A percentile compares a stretch with the other conserved stretches of the same genome.
Evolutionary conservation across 208 protist genomes (phyloP).

Genomic region (Phytomonas sp.): DNA sequence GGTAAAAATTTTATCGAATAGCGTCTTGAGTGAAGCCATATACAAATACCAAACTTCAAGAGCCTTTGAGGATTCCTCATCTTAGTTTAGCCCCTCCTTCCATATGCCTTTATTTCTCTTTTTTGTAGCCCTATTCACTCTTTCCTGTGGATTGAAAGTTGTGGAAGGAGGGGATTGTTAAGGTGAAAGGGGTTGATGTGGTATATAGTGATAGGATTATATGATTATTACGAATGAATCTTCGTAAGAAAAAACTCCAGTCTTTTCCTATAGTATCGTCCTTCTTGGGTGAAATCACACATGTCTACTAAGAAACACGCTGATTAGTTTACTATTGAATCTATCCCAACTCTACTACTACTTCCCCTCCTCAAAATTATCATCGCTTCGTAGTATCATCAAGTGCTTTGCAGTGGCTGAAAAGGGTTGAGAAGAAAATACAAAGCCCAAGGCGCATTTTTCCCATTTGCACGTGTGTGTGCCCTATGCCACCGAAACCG

Average conservation of each 20-base stretch:
- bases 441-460: not conserved
- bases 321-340: too few relatives aligned
- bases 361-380: not conserved
- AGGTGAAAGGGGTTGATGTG: not conserved
- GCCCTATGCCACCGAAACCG: not conserved
- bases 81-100: not conserved
- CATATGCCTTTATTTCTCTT: constrained; percentile 9
- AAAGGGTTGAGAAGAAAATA: not conserved
- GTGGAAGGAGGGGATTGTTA: not conserved
- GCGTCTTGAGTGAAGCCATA: too few relatives aligned
- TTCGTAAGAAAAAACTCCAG: too few relatives aligned
- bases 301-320: too few relatives aligned
- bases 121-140: not conserved
- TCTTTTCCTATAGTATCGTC: too few relatives aligned
- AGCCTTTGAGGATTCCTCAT: too few relatives aligned
- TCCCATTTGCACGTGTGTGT: not conserved
- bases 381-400: not conserved
- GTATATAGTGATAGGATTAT: too few relatives aligned
- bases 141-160: not conserved
- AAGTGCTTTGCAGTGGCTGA: not conserved
- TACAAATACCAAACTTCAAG: too few relatives aligned
- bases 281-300: too few relatives aligned
- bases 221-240: too few relatives aligned
- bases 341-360: not conserved
- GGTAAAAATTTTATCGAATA: not conserved